Percentiles rank a stretch among this genome's conserved stretches.
phyloP scores from a whole-genome alignment of 2,329 filamentous ascomycete genomes.

The Aureobasidium lini region DNA sequence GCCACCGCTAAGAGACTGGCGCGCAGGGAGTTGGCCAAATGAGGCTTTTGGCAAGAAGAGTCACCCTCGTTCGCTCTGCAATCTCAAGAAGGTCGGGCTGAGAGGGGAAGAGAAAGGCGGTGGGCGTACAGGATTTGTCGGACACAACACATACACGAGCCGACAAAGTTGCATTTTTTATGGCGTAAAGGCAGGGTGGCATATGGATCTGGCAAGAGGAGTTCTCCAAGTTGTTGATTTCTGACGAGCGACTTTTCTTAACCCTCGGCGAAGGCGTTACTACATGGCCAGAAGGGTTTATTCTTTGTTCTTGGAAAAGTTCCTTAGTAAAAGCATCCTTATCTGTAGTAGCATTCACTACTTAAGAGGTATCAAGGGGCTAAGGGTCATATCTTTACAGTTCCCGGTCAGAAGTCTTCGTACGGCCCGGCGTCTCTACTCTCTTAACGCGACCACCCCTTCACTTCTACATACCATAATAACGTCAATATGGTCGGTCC shows the following conservation, averaged over 20 bases:
- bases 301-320: no score
- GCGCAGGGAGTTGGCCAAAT: not conserved
- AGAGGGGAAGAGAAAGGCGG: no score
- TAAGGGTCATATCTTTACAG: no score
- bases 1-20: constrained; percentile 9
- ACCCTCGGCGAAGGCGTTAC: not conserved
- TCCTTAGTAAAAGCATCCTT: not conserved
- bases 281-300: no score
- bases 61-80: no score
- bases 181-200: not conserved
- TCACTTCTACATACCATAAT: no score
- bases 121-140: not conserved
- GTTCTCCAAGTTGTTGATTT: not conserved
- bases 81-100: no score
- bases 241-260: not conserved
- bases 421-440: no score
- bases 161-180: constrained; percentile 1
- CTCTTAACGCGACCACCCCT: no score
- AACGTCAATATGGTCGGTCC: no score
- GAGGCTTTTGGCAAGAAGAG: not conserved
- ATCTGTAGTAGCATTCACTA: not conserved
- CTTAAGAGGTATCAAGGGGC: not conserved
- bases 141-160: not conserved
- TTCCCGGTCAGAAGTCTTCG: no score
- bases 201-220: not conserved